Conservation (phyloP, 202 grass and related monocot genomes). For the Brachypodium distachyon region DNA sequence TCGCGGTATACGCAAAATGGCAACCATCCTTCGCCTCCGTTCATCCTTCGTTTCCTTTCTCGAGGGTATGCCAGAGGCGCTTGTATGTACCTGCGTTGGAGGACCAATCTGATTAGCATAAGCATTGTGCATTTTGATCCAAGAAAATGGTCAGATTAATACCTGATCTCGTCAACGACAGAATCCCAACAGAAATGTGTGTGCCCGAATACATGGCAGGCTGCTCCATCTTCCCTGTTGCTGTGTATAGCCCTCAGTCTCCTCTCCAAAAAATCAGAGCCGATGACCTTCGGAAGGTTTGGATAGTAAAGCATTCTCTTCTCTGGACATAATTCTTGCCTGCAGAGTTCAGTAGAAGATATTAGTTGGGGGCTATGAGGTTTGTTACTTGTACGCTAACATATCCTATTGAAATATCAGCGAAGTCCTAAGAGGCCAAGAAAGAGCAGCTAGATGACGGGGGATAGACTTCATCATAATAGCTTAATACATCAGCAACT, state of each 20-base stretch:
- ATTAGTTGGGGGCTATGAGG: background rate
- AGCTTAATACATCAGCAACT: background rate
- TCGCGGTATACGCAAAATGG: constrained; percentile 91
- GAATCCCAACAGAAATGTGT: constrained; percentile 98
- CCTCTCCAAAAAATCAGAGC: constrained; percentile 71
- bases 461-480: background rate
- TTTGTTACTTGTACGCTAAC: background rate
- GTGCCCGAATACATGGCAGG: constrained; percentile 91
- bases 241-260: constrained; percentile 71
- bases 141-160: background rate
- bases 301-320: constrained; percentile 98
- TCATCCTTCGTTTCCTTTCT: constrained; percentile 76
- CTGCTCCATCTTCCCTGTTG: constrained; percentile 24
- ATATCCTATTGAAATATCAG: background rate
- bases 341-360: constrained; percentile 17
- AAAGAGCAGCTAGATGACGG: background rate
- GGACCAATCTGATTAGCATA: background rate
- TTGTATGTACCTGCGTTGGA: constrained; percentile 65
- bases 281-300: constrained; percentile 84
- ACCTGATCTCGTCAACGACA: constrained; percentile 75
- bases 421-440: background rate
- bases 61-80: constrained; percentile 85
- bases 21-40: constrained; percentile 58
- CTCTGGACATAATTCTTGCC: constrained; percentile 95
- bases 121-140: background rate